Evolutionary conservation across 495 filamentous ascomycete species (phyloP).

Genomic region (Cenococcum geophilum): DNA sequence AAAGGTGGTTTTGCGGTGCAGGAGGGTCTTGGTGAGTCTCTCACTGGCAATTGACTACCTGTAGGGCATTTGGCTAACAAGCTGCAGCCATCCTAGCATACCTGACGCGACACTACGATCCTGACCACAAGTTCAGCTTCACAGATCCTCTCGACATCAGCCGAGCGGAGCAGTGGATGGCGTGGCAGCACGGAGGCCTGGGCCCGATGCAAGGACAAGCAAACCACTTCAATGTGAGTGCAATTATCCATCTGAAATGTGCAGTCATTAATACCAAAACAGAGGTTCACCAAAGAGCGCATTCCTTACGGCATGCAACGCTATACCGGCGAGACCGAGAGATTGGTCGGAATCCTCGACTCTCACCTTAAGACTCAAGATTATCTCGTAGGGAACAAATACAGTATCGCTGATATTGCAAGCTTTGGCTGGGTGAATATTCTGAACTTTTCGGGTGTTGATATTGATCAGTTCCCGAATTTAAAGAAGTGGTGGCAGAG

Average conservation of each 20-base stretch:
- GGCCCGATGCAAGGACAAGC: slow-evolving; percentile 40
- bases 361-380: slow-evolving; percentile 31
- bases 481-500: slow-evolving; percentile 35
- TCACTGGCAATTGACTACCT: neutral
- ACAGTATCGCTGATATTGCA: slow-evolving; percentile 38
- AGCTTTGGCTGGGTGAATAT: slow-evolving; percentile 37
- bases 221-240: slow-evolving; percentile 36
- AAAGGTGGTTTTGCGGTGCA: slow-evolving; percentile 33
- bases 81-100: slow-evolving; percentile 35
- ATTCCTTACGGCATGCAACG: slow-evolving; percentile 37
- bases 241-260: neutral
- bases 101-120: slow-evolving; percentile 37
- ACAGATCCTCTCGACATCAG: slow-evolving; percentile 34
- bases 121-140: slow-evolving; percentile 39
- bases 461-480: slow-evolving; percentile 35
- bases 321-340: slow-evolving; percentile 38
- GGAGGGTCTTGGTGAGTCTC: slow-evolving; percentile 30
- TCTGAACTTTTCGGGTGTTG: slow-evolving; percentile 28
- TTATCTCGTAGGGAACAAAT: slow-evolving; percentile 39
- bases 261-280: neutral
- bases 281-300: slow-evolving; percentile 33
- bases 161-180: slow-evolving; percentile 38
- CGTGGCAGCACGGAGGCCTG: slow-evolving; percentile 39
- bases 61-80: neutral
- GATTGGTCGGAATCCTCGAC: slow-evolving; percentile 38